Evolutionary conservation across 768 basidiomycete genomes (phyloP).

Genomic region (Trametes cubensis): DNA sequence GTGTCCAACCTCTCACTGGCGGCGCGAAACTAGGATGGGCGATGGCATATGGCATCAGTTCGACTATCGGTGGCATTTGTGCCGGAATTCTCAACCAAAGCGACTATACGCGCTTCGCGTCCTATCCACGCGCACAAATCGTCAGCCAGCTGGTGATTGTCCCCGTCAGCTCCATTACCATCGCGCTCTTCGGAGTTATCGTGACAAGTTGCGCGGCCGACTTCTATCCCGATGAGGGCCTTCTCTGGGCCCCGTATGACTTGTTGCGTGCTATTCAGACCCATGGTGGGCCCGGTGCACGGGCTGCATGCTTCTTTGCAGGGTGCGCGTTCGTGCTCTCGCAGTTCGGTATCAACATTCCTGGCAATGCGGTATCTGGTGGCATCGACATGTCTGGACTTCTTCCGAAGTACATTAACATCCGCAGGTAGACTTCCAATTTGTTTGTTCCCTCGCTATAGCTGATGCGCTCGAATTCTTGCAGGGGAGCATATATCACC

Average conservation of each 20-base stretch:
- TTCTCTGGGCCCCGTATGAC: conserved; percentile 32
- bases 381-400: conserved; percentile 44
- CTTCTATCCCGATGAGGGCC: conserved; percentile 23
- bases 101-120: conserved; percentile 30
- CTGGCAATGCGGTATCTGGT: conserved; percentile 29
- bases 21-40: conserved; percentile 24
- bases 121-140: conserved; percentile 15
- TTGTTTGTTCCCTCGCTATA: neutral
- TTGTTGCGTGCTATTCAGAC: conserved; percentile 24
- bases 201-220: conserved; percentile 27
- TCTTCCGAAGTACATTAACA: conserved; percentile 46
- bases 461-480: neutral
- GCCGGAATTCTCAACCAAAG: conserved; percentile 29
- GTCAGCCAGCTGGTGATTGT: conserved; percentile 22
- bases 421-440: conserved; percentile 39
- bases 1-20: conserved; percentile 10
- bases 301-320: conserved; percentile 31
- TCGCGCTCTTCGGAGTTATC: conserved; percentile 26
- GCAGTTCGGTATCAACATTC: conserved; percentile 29
- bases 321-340: conserved; percentile 27
- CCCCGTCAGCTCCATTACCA: conserved; percentile 19
- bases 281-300: conserved; percentile 21
- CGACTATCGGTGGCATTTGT: conserved; percentile 25
- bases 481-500: conserved; percentile 41
- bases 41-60: conserved; percentile 26